A percentile compares a stretch with the other conserved stretches of the same genome.
Evolutionary conservation across 176 grass and related monocot genomes (phyloP).

Genomic region (Lolium multiflorum): DNA sequence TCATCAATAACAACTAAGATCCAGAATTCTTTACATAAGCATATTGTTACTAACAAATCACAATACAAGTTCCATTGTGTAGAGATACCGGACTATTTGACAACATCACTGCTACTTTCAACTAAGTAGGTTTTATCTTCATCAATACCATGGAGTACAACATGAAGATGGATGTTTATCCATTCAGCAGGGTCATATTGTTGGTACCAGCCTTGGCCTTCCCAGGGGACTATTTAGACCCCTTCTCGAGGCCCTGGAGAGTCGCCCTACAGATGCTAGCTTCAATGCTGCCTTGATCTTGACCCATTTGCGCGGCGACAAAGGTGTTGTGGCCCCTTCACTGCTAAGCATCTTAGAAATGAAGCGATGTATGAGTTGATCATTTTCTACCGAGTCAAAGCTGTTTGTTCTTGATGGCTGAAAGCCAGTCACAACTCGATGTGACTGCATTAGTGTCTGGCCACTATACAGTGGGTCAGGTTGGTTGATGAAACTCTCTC

Average conservation of each 20-base stretch:
- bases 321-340: slow-evolving; percentile 28
- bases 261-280: slow-evolving; percentile 44
- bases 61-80: slow-evolving; percentile 15
- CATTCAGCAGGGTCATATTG: slow-evolving; percentile 32
- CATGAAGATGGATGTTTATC: slow-evolving; percentile 41
- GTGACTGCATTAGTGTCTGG: slow-evolving; percentile 14
- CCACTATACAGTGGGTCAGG: neutral
- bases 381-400: slow-evolving; percentile 46
- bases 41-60: neutral
- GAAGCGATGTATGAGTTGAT: slow-evolving; percentile 45
- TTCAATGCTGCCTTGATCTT: slow-evolving; percentile 55
- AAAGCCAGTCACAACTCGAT: slow-evolving; percentile 21
- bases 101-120: slow-evolving; percentile 19
- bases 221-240: neutral
- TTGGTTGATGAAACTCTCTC: slow-evolving; percentile 42
- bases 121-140: slow-evolving; percentile 30
- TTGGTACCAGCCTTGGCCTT: slow-evolving; percentile 53
- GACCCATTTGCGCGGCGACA: slow-evolving; percentile 60
- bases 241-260: slow-evolving; percentile 42
- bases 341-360: slow-evolving; percentile 32
- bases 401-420: slow-evolving; percentile 57
- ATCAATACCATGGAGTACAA: slow-evolving; percentile 16
- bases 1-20: slow-evolving; percentile 19
- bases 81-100: slow-evolving; percentile 9
- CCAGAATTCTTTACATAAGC: slow-evolving; percentile 4